A percentile compares a stretch with the other conserved stretches of the same genome.
Conservation (phyloP, 2,329 filamentous ascomycete species). For the Madurella fahalii region DNA sequence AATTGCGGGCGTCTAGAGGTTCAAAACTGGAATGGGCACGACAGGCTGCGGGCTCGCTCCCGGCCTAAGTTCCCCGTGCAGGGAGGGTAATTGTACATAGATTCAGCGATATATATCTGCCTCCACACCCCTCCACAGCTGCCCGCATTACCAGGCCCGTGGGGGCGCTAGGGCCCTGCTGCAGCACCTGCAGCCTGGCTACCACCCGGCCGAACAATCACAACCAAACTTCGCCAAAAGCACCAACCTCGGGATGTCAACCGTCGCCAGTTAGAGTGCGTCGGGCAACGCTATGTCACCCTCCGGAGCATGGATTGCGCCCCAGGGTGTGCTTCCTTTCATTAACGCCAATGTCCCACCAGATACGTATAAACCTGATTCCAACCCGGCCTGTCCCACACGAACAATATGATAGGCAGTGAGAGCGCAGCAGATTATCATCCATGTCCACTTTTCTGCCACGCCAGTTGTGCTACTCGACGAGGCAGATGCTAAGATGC, state of each 20-base stretch:
- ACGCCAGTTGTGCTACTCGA: conserved; percentile 14
- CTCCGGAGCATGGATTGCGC: conserved; percentile 15
- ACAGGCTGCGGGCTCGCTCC: conserved; percentile 14
- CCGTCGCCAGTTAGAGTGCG: conserved; percentile 7
- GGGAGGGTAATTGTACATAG: neutral
- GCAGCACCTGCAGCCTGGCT: conserved; percentile 13
- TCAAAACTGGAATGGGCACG: conserved; percentile 1
- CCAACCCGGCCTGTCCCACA: neutral
- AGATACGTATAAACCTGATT: conserved; percentile 15
- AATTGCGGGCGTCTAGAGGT: neutral
- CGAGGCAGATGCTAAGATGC: conserved; percentile 9
- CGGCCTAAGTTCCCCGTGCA: conserved; percentile 4
- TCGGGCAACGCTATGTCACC: conserved; percentile 21
- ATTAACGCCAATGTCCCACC: neutral
- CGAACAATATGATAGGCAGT: conserved; percentile 1
- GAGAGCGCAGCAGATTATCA: neutral
- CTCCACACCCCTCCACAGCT: conserved; percentile 1
- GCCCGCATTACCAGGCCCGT: conserved; percentile 3
- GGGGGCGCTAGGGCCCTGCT: conserved; percentile 13
- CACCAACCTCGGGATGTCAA: neutral
- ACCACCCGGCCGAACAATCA: conserved; percentile 17
- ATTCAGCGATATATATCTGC: conserved; percentile 1
- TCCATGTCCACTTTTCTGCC: neutral
- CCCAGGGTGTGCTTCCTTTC: conserved; percentile 16
- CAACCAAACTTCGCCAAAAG: neutral